These are phyloP conservation scores for Diaporthe citri DNA, from an alignment of 2,329 filamentous ascomycete genomes.

Conservation along the genomic window DNA sequence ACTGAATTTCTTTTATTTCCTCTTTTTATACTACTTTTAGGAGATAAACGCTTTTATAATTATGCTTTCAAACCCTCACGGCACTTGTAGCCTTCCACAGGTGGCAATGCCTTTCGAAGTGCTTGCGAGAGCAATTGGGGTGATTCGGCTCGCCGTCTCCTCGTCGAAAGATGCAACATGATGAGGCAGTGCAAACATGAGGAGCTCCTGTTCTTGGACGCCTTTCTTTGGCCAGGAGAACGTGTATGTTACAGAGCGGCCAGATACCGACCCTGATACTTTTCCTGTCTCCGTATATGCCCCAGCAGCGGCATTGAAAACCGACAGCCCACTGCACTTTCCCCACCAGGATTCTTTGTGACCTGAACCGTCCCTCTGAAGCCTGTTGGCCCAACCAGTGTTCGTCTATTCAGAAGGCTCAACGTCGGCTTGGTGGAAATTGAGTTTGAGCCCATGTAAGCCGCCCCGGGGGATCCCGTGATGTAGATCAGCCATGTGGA, in stretches of 20 bases:
- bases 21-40: no score
- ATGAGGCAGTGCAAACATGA: slow-evolving; percentile 93
- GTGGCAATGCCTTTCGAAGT: slow-evolving; percentile 88
- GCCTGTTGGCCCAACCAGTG: background rate
- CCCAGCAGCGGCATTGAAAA: slow-evolving; percentile 5
- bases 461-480: background rate
- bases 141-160: slow-evolving; percentile 64
- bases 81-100: no score
- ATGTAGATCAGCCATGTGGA: background rate
- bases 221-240: background rate
- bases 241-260: slow-evolving; percentile 1
- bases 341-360: background rate
- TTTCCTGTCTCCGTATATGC: slow-evolving; percentile 4
- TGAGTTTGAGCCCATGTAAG: background rate
- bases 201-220: slow-evolving; percentile 54
- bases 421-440: background rate
- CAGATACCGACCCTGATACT: background rate
- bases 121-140: slow-evolving; percentile 75
- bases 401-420: background rate
- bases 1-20: no score
- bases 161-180: slow-evolving; percentile 81
- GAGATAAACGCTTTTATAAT: no score
- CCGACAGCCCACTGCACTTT: background rate
- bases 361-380: background rate
- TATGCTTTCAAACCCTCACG: no score